Evolutionary conservation across 1,139 yeast genomes (phyloP), one percentile per base, ranked within the genome.

Genomic region (Magnusiomyces sp.): DNA sequence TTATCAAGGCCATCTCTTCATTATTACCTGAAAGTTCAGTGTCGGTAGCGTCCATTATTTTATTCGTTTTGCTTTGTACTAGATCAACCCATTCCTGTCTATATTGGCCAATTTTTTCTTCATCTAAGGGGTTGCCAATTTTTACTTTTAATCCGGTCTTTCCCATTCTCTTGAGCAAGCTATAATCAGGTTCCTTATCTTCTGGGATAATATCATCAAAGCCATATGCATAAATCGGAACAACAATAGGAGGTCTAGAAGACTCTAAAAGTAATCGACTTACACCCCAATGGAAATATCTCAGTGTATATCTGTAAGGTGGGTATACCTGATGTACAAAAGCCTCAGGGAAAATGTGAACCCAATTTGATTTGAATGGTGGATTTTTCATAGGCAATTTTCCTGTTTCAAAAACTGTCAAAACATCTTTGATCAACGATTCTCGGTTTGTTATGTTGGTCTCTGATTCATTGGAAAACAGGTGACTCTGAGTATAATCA

Each of bases 281-380:
- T 1, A 89, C 81, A 0, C 98, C 98, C 98, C 98, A 92, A 63
- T 88, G 84, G 73, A 92, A 92, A 65, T 87, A 92, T 55, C 97
- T 73, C 90, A 92, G 85, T 2, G 96, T 86, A 58, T 86, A 83
- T 49, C 76, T 72, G 64, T 78, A 80, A 1, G 97, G 97, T 41
- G 81, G 81, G 55, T 81, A 76, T 32, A 90, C 71, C 65, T 92
- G 98, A 49, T 92, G 76, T 1, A 92, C 97, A 64, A 83, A 86
- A 0, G 95, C 96, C 65, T 92, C 98, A 0, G 98, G 98, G 66
- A 88, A 92, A 4, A 90, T 81, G 65, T 92, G 97, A 53, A 92
- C 79, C 98, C 98, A 92, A 1, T 87, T 79, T 1, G 92, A 84
- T 56, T 69, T 53, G 89, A 71, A 36, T 76, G 40, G 46, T 16